Conservation (phyloP, 2,329 filamentous ascomycete genomes). For the Pseudocercospora fuligena region DNA sequence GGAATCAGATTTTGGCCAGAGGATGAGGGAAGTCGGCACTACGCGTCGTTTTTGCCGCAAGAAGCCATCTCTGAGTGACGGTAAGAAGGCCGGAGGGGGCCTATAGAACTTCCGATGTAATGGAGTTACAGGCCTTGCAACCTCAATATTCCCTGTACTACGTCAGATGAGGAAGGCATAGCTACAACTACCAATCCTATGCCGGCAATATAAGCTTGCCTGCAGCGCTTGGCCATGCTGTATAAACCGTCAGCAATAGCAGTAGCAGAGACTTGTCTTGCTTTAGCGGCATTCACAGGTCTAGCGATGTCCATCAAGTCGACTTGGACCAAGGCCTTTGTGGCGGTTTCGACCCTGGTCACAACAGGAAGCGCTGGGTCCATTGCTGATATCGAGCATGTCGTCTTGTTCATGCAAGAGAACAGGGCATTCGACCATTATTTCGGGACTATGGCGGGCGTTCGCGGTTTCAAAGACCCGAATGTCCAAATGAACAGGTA, state of each 20-base stretch:
- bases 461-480: conserved; percentile 53
- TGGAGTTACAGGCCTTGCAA: neutral
- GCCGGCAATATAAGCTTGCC: neutral
- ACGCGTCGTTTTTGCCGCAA: neutral
- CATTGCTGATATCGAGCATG: conserved; percentile 58
- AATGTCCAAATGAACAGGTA: conserved; percentile 44
- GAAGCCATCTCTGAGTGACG: neutral
- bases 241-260: neutral
- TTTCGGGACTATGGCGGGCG: conserved; percentile 24
- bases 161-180: neutral
- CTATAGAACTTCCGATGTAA: too few species aligned
- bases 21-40: neutral
- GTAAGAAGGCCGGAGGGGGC: neutral
- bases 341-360: conserved; percentile 10
- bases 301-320: conserved; percentile 14
- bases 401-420: conserved; percentile 63
- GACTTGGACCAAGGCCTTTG: conserved; percentile 7
- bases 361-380: conserved; percentile 24
- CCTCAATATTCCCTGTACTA: neutral
- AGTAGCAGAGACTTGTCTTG: neutral
- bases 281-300: neutral
- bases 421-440: conserved; percentile 52
- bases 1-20: neutral
- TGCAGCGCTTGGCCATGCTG: neutral
- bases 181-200: neutral